phyloP scores from a whole-genome alignment of 2,329 filamentous ascomycete genomes.

The Ceratocystis variospora region DNA sequence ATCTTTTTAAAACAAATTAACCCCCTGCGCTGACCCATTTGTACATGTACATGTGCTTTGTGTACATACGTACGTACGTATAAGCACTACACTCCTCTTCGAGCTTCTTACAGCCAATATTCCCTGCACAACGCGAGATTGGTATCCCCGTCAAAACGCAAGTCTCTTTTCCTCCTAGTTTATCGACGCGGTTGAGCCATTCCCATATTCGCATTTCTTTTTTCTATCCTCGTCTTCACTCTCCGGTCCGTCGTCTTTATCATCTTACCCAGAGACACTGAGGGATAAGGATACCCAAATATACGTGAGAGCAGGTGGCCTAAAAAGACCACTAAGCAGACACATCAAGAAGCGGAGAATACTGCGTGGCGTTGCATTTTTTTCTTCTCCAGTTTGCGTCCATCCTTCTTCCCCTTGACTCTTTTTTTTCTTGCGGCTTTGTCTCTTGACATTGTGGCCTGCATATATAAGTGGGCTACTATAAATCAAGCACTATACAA shows the following conservation, averaged over 20 bases:
- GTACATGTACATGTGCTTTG: background rate
- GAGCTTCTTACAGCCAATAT: background rate
- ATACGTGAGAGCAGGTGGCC: background rate
- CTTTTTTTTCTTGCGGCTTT: background rate
- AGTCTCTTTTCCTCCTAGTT: background rate
- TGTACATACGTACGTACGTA: background rate
- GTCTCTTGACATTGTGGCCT: background rate
- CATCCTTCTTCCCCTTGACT: background rate
- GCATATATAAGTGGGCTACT: conserved; percentile 8
- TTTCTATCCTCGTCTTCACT: background rate
- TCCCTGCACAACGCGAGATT: background rate
- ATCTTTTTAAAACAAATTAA: background rate
- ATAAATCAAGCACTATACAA: background rate
- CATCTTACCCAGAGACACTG: background rate
- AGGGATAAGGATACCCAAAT: background rate
- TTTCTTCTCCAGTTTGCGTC: background rate
- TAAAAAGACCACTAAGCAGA: background rate
- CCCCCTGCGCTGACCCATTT: background rate
- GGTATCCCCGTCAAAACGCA: background rate
- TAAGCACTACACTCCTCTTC: background rate
- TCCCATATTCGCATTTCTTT: background rate
- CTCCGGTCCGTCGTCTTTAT: background rate
- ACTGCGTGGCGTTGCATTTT: background rate
- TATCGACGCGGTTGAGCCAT: background rate
- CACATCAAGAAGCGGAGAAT: background rate